Evolutionary conservation across 495 filamentous ascomycete species (phyloP), one percentile per base, ranked within the genome.

Genomic region (Talaromyces trachyspermus): DNA sequence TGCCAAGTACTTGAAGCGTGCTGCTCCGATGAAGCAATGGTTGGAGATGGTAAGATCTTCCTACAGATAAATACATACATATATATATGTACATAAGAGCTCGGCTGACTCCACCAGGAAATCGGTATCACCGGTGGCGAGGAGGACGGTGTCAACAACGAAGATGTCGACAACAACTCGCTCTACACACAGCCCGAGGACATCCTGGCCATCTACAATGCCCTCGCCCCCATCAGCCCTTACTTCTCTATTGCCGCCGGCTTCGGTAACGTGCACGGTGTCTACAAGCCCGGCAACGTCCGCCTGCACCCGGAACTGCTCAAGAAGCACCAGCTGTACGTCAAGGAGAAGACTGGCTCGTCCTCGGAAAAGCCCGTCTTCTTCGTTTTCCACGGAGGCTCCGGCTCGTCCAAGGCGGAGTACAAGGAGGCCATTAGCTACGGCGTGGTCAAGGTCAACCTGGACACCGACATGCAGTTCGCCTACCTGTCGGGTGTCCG

Each of bases 381-480:
- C 80, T 85, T 99, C 65, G 92, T 99, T 65, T 99, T 99, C 82
- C 92, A 99, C 76, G 94, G 94, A 55, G 92, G 92, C 52, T 91
- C 86, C 46, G 94, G 92, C 49, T 90, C 84, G 42, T 75, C 78
- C 63, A 94, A 95, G 77, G 64, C 84, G 49, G 92, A 97, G 72
- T 97, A 82, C 76, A 75, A 63, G 42, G 78, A 87, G 57, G 91
- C 90, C 54, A 96, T 97, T 64, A 66, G 71, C 55, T 84, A 92
- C 66, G 91, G 92, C 70, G 94, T 99, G 51, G 85, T 95, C 72
- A 99, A 99, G 84, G 92, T 99, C 70, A 78, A 78, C 59, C 69
- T 98, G 51, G 94, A 94, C 69, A 97, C 92, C 22, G 68, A 73
- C 52, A 72, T 76, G 70, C 70, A 76, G 60, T 74, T 65, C 60